Evolutionary conservation across 352 stramenopile genomes (phyloP).

Genomic region (Hyaloperonospora brassicae): DNA sequence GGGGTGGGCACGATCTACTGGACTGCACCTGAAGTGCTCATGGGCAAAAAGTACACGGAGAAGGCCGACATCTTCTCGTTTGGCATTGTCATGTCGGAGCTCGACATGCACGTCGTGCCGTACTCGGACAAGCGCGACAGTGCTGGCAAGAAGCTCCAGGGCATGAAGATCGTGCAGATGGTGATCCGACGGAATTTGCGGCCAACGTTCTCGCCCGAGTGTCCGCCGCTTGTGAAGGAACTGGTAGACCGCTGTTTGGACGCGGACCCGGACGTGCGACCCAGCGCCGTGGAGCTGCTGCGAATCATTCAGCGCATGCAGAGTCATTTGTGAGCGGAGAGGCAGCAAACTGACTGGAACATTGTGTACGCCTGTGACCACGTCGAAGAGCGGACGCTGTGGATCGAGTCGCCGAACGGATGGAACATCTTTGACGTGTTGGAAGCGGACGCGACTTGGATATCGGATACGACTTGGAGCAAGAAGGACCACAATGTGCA

Average conservation of each 20-base stretch:
- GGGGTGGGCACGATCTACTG: slow-evolving; percentile 81
- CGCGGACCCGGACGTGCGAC: slow-evolving; percentile 55
- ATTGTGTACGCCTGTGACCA: slow-evolving; percentile 9
- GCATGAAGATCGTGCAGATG: slow-evolving; percentile 82
- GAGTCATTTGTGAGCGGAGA: slow-evolving; percentile 37
- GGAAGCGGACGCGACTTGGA: slow-evolving; percentile 2
- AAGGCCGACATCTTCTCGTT: slow-evolving; percentile 84
- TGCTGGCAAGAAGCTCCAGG: slow-evolving; percentile 62
- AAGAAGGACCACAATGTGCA: background rate
- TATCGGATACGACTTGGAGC: background rate
- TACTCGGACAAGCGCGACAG: slow-evolving; percentile 76
- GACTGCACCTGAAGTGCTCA: slow-evolving; percentile 74
- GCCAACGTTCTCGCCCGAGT: slow-evolving; percentile 49
- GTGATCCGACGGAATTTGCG: slow-evolving; percentile 63
- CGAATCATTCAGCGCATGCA: slow-evolving; percentile 56
- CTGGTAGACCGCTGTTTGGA: slow-evolving; percentile 60
- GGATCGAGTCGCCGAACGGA: slow-evolving; percentile 20
- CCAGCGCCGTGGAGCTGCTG: slow-evolving; percentile 59
- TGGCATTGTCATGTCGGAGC: slow-evolving; percentile 71
- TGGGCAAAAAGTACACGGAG: slow-evolving; percentile 79
- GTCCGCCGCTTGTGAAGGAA: slow-evolving; percentile 48
- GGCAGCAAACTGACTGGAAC: slow-evolving; percentile 8
- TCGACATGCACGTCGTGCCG: slow-evolving; percentile 70
- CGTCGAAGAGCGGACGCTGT: slow-evolving; percentile 11
- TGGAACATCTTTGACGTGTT: slow-evolving; percentile 18